Evolutionary conservation across 75 land plant genomes (phyloP).

Genomic region (Picea sitchensis): DNA sequence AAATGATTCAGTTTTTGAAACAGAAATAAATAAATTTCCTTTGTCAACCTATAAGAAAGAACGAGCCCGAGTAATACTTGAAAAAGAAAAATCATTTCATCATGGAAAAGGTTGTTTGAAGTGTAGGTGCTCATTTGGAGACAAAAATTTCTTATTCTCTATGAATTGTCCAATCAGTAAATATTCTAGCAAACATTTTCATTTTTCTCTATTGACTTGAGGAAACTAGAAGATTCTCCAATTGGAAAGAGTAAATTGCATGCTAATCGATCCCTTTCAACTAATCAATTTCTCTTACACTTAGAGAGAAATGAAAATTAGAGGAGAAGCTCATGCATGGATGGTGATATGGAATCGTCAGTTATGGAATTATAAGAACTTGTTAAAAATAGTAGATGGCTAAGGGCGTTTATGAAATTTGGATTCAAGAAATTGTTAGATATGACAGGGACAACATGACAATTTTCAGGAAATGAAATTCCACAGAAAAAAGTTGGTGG

Average conservation of each 20-base stretch:
- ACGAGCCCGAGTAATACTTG: slow-evolving; percentile 1
- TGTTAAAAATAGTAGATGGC: neutral
- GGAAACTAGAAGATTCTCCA: no score
- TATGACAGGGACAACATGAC: neutral
- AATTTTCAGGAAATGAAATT: neutral
- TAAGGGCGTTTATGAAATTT: neutral
- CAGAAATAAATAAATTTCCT: neutral
- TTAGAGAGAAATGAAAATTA: neutral
- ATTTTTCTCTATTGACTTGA: no score
- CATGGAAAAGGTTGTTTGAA: slow-evolving; percentile 5
- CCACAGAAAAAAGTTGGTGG: neutral
- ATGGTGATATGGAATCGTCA: neutral
- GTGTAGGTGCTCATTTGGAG: neutral
- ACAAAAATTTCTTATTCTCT: neutral
- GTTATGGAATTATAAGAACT: neutral
- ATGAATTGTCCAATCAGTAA: neutral
- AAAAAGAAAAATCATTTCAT: neutral
- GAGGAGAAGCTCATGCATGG: neutral
- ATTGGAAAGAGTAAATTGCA: no score
- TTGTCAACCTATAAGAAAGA: slow-evolving; percentile 10
- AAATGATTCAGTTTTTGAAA: neutral
- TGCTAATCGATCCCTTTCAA: no score
- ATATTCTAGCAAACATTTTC: neutral
- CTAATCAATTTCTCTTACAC: no score
- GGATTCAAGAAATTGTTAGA: neutral